A percentile compares a stretch with the other conserved stretches of the same genome.
Conservation (phyloP, 331 rosid species). For the Malus hybrid region DNA sequence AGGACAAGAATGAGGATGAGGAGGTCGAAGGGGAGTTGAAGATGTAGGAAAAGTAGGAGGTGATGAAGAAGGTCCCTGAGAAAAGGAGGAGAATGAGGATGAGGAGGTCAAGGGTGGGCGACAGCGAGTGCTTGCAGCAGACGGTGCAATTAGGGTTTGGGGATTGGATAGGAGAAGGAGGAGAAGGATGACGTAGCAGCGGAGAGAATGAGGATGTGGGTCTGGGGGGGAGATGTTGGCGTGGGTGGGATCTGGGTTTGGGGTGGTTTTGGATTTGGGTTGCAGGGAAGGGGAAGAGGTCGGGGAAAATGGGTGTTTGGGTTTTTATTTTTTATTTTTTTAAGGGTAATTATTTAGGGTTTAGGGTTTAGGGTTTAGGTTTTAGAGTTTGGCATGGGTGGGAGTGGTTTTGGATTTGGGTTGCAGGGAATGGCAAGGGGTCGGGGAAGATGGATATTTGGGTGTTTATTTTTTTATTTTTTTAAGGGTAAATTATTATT, state of each 20-base stretch:
- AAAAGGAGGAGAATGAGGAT: constrained; percentile 76
- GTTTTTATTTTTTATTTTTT: too few species aligned
- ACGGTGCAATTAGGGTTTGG: constrained; percentile 27
- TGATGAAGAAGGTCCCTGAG: constrained; percentile 75
- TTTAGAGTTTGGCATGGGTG: too few species aligned
- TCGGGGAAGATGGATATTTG: too few species aligned
- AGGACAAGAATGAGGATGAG: constrained; percentile 35
- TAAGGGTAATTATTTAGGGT: too few species aligned
- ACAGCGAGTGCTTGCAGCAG: constrained; percentile 72
- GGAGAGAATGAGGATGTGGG: background rate
- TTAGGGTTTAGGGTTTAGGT: too few species aligned
- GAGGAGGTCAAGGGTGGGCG: constrained; percentile 89
- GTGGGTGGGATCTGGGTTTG: background rate
- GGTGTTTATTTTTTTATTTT: too few species aligned
- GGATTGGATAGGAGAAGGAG: background rate
- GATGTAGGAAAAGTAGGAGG: constrained; percentile 85
- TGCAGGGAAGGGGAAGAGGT: too few species aligned
- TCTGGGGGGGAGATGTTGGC: constrained; percentile 22
- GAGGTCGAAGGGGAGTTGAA: constrained; percentile 50
- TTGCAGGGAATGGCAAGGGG: too few species aligned
- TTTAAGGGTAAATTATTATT: too few species aligned
- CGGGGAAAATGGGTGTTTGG: too few species aligned
- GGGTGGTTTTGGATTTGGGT: too few species aligned
- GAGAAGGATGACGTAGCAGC: constrained; percentile 30
- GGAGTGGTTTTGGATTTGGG: too few species aligned